Conservation (phyloP, 345 rosid species). For the Balakata baccata region DNA sequence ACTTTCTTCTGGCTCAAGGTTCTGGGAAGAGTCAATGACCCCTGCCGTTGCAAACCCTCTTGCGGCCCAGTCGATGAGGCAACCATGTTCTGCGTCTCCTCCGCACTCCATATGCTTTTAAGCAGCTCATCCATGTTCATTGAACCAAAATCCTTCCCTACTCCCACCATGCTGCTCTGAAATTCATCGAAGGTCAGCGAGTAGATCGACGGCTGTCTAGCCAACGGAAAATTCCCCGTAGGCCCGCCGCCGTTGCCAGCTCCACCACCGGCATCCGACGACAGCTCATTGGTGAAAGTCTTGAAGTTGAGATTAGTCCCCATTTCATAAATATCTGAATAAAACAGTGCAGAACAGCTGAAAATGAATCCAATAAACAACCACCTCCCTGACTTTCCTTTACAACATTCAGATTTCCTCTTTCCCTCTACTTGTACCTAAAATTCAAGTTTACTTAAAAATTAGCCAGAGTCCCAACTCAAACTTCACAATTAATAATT, state of each 20-base stretch:
- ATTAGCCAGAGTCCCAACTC: not conserved
- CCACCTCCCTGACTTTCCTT: not conserved
- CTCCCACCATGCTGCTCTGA: constrained; percentile 71
- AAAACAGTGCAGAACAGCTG: constrained; percentile 9
- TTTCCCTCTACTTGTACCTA: not conserved
- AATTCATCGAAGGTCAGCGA: constrained; percentile 87
- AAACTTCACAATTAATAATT: not conserved
- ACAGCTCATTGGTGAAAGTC: constrained; percentile 43
- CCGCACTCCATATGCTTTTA: constrained; percentile 86
- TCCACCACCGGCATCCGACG: constrained; percentile 28
- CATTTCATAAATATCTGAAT: constrained; percentile 34
- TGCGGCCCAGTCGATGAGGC: constrained; percentile 31
- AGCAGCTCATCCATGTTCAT: constrained; percentile 98
- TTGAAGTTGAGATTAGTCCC: constrained; percentile 66
- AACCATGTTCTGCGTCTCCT: constrained; percentile 63
- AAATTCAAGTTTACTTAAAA: not conserved
- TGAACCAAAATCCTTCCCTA: constrained; percentile 87
- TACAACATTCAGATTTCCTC: not conserved
- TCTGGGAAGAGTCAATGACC: constrained; percentile 79
- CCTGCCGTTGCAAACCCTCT: constrained; percentile 74
- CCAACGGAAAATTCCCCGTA: constrained; percentile 38
- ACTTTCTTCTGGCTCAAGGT: constrained; percentile 85
- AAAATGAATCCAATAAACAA: constrained; percentile 1
- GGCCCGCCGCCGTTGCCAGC: constrained; percentile 36
- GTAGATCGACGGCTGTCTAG: constrained; percentile 72